Base-by-base conservation (phyloP, 805 yeast genomes). In the Candida railenensis region DNA sequence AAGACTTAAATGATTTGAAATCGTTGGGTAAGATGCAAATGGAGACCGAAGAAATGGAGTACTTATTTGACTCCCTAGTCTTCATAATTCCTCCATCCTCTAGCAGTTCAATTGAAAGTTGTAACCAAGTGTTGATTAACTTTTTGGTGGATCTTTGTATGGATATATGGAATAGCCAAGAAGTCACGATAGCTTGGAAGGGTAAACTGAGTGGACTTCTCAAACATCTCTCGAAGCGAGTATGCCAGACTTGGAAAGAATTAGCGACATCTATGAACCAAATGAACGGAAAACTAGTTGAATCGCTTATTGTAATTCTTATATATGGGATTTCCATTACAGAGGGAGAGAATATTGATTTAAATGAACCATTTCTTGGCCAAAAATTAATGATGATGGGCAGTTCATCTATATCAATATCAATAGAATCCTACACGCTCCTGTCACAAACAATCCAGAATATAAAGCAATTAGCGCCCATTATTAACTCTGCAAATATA, bases 1-100 rank as follows among this genome's bases (percentile, higher is more conserved):
- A 20, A 32, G 40, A 52, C 30, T 51, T 56, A 30, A 48, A 54
- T 22, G 66, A 61, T 45, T 46, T 61, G 21, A 44, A 62, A 32
- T 38, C 44, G 4, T 42, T 50, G 12, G 54, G 57, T 3, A 49
- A 45, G 37, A 30, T 38, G 8, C 49, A 45, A 15, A 34, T 43
- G 11, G 42, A 30, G n/a, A 42, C 45, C 12, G 62, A 57, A 5
- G 53, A 46, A 11, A 22, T 59, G 9, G 51, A 45, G 15, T 55
- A 49, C 37, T 22, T 58, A 11, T 22, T 57, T 5, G 61, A 57
- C 16, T 61, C 61, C 11, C 43, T 59, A 41, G 36, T 19, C 11
- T 37, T 53, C 32, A 45, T 41, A n/a, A 19, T 18, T 5, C 40
- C 48, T 19, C 19, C 40, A 25, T 30, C 32, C 20, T 20, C 19